Conservation (phyloP, 2,329 filamentous ascomycete genomes). For the Metarhizium rileyi region DNA sequence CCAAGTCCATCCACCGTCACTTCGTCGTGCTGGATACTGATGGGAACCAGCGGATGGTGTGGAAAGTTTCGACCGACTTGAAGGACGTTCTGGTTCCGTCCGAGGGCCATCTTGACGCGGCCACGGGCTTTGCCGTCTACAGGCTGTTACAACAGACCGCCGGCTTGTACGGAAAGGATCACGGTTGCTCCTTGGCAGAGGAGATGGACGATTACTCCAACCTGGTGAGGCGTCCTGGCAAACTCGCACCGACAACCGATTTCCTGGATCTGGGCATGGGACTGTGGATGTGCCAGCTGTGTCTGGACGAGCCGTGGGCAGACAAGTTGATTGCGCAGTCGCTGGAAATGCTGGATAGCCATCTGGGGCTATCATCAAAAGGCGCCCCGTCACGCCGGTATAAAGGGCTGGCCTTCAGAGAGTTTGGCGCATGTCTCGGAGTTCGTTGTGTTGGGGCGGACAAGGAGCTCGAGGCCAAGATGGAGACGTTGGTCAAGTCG, state of each 20-base stretch:
- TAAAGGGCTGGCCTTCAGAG: conserved; percentile 36
- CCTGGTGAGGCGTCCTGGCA: conserved; percentile 32
- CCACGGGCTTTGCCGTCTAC: conserved; percentile 43
- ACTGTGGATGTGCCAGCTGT: conserved; percentile 46
- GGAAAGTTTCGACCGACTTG: conserved; percentile 46
- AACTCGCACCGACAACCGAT: conserved; percentile 36
- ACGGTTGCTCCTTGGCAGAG: conserved; percentile 20
- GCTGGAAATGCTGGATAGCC: conserved; percentile 17
- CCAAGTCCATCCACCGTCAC: conserved; percentile 39
- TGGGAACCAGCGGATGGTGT: conserved; percentile 32
- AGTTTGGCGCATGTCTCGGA: conserved; percentile 44
- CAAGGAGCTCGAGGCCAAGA: conserved; percentile 18
- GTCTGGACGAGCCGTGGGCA: conserved; percentile 39
- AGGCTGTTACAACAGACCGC: conserved; percentile 35
- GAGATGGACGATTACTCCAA: conserved; percentile 44
- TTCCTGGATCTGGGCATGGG: conserved; percentile 50
- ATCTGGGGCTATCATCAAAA: conserved; percentile 5
- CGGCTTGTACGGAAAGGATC: conserved; percentile 9
- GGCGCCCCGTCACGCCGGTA: conserved; percentile 15
- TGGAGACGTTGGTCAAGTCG: conserved; percentile 21
- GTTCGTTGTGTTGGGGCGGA: conserved; percentile 29
- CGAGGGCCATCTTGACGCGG: conserved; percentile 46
- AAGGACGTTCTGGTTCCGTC: conserved; percentile 33
- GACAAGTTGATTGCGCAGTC: conserved; percentile 21
- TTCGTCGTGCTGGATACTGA: conserved; percentile 30